Conservation (phyloP, 768 basidiomycete genomes). For the Fomitopsis serialis region DNA sequence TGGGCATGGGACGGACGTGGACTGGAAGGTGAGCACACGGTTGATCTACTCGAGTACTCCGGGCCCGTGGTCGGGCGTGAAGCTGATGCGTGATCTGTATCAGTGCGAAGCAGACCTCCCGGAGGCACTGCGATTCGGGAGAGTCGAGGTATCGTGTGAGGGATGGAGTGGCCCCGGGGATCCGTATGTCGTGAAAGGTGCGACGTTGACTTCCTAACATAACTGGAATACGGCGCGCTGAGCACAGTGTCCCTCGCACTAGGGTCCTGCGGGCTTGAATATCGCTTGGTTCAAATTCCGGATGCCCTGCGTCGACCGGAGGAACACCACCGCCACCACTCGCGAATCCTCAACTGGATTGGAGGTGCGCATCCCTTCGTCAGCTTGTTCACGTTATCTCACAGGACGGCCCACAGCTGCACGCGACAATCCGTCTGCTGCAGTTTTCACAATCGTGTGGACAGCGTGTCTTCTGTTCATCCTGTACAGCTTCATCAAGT, state of each 20-base stretch:
- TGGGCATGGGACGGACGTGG: conserved; percentile 71
- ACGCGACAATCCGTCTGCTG: conserved; percentile 44
- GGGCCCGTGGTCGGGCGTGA: background rate
- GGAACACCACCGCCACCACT: conserved; percentile 10
- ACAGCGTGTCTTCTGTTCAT: conserved; percentile 44
- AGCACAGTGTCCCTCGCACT: background rate
- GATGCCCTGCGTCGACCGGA: conserved; percentile 18
- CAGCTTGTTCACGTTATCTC: background rate
- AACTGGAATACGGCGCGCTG: no score
- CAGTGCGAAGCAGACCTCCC: conserved; percentile 92
- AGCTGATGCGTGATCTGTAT: background rate
- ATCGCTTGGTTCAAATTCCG: conserved; percentile 71
- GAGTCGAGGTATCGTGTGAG: conserved; percentile 85
- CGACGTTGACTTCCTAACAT: conserved; percentile 1
- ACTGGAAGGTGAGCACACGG: conserved; percentile 72
- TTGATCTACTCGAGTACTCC: background rate
- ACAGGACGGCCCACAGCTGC: background rate
- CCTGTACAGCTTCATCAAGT: conserved; percentile 52
- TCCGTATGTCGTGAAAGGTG: conserved; percentile 80
- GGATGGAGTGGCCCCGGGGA: conserved; percentile 86
- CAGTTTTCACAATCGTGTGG: conserved; percentile 57
- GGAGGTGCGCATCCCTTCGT: conserved; percentile 5
- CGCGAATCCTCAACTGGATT: conserved; percentile 12
- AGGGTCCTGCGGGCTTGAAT: conserved; percentile 89
- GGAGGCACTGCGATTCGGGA: conserved; percentile 73